A percentile compares a stretch with the other conserved stretches of the same genome.
phyloP scores from a whole-genome alignment of 73 alveolate species.

The Tetrahymena thermophila region DNA sequence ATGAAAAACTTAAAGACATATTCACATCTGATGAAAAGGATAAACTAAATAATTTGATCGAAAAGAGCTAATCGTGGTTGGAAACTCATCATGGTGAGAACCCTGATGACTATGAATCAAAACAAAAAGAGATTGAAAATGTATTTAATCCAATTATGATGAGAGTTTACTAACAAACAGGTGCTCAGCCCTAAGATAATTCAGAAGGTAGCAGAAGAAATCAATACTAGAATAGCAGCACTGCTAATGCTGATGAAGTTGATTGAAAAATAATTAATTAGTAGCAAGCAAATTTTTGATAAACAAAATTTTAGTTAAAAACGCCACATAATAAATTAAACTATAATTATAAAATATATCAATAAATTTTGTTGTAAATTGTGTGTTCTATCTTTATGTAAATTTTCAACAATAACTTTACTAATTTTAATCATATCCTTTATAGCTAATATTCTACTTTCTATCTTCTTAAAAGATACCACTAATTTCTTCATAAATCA shows the following conservation, averaged over 20 bases:
- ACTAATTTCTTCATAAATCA: too few species aligned
- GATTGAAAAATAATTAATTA: constrained; percentile 11
- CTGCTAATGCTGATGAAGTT: constrained; percentile 21
- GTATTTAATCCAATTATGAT: constrained; percentile 85
- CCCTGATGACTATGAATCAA: constrained; percentile 65
- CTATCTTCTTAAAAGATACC: too few species aligned
- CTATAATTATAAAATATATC: too few species aligned
- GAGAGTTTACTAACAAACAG: constrained; percentile 81
- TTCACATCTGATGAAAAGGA: constrained; percentile 43
- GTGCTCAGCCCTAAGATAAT: constrained; percentile 66
- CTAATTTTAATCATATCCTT: too few species aligned
- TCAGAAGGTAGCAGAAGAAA: constrained; percentile 58
- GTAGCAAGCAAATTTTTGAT: neutral
- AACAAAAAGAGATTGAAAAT: constrained; percentile 75
- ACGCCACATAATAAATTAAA: too few species aligned
- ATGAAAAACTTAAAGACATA: constrained; percentile 72
- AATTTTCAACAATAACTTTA: neutral
- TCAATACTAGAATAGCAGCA: neutral
- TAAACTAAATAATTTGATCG: constrained; percentile 22
- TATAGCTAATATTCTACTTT: too few species aligned
- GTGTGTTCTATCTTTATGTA: neutral
- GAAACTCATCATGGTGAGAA: constrained; percentile 52
- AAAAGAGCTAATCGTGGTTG: constrained; percentile 53
- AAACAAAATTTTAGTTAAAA: neutral
- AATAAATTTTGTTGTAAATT: neutral